Conservation (phyloP, 371 early-diverging fungal species). For the Nosema muscidifuracis region DNA sequence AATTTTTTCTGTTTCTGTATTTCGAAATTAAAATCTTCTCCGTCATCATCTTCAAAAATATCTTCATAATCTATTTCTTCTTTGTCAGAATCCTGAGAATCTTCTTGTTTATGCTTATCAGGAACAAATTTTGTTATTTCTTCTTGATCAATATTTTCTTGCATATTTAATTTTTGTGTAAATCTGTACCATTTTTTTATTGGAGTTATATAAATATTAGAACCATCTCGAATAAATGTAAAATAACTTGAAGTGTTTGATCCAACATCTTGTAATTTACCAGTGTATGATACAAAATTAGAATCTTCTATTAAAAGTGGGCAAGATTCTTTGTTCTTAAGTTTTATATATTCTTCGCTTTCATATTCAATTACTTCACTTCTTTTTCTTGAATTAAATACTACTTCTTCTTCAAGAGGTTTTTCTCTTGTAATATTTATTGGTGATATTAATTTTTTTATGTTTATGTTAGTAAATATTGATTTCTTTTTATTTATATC, state of each 20-base stretch:
- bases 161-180: constrained; percentile 46
- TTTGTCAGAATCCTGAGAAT: constrained; percentile 29
- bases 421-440: constrained; percentile 31
- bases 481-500: constrained; percentile 16
- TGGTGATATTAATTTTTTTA: constrained; percentile 25
- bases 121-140: constrained; percentile 48
- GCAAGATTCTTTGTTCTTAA: constrained; percentile 54
- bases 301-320: constrained; percentile 53
- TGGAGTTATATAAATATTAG: constrained; percentile 47
- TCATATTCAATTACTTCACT: constrained; percentile 61
- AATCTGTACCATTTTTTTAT: constrained; percentile 61
- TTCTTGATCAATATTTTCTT: constrained; percentile 44
- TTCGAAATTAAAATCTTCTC: constrained; percentile 47
- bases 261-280: constrained; percentile 46
- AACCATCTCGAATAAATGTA: constrained; percentile 55
- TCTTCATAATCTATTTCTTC: constrained; percentile 63
- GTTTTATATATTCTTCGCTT: constrained; percentile 48
- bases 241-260: constrained; percentile 51
- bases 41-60: constrained; percentile 63
- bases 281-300: constrained; percentile 49
- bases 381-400: constrained; percentile 52
- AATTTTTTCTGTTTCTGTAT: constrained; percentile 44
- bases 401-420: constrained; percentile 31
- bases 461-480: constrained; percentile 38
- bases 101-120: constrained; percentile 19